phyloP scores from a whole-genome alignment of 2,329 filamentous ascomycete genomes.

The Microdochium nivale region DNA sequence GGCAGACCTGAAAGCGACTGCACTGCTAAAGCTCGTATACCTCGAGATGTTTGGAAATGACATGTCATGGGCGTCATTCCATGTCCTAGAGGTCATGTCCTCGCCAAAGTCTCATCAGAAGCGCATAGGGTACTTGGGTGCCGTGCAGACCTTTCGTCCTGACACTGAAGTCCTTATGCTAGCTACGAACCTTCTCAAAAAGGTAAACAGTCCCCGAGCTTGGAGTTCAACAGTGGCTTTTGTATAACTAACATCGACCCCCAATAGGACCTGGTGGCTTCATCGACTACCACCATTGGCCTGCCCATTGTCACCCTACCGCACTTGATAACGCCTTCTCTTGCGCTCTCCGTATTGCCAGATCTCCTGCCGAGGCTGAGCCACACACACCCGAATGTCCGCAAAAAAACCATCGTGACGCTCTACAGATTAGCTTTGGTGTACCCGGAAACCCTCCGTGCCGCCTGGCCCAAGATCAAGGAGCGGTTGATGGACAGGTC shows the following conservation, averaged over 20 bases:
- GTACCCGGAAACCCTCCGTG: conserved; percentile 88
- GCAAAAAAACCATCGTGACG: conserved; percentile 94
- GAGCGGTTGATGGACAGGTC: conserved; percentile 83
- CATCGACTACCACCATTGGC: conserved; percentile 67
- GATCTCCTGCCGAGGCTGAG: conserved; percentile 80
- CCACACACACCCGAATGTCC: conserved; percentile 75
- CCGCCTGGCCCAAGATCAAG: conserved; percentile 96
- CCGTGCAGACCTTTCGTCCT: conserved; percentile 89
- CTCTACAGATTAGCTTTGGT: conserved; percentile 88
- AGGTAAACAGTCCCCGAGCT: conserved; percentile 41
- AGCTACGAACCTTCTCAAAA: conserved; percentile 93
- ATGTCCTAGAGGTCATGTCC: conserved; percentile 98
- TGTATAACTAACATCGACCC: neutral
- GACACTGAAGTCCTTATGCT: conserved; percentile 98
- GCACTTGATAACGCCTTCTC: conserved; percentile 85
- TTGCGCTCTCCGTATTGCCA: conserved; percentile 80
- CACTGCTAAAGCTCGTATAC: conserved; percentile 90
- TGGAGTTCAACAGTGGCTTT: neutral
- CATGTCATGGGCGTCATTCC: conserved; percentile 99
- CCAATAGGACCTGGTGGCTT: conserved; percentile 59
- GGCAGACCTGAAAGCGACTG: conserved; percentile 87
- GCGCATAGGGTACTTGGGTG: conserved; percentile 86
- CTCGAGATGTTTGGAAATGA: conserved; percentile 98
- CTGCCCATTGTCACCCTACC: conserved; percentile 86
- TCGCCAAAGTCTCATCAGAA: conserved; percentile 93